Base-by-base conservation (phyloP, 148 eudicot species). In the Chenopodium quinoa region DNA sequence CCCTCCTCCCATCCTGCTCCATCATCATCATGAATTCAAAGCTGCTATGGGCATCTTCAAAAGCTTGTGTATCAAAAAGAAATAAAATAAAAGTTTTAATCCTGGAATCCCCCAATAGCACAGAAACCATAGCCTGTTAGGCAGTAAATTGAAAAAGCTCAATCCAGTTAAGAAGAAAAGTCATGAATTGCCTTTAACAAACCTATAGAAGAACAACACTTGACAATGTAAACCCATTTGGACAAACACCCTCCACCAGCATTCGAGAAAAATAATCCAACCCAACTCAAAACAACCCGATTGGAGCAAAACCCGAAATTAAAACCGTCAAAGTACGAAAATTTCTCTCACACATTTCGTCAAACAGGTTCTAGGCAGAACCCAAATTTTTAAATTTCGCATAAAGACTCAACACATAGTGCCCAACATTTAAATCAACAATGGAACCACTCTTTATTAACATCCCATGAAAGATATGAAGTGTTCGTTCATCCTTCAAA, bases 181-280 rank as follows among this genome's bases (percentile, higher is more conserved):
- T 5, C 95, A 84, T 90, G 97, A 71, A 90, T 79, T 0, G 85
- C 85, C 78, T 85, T 91, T 23, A 22, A 79, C 80, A 82, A 85
- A n/a, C 86, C 83, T 56, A 76, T 83, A 79, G 82, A 64, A 62
- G 93, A 91, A 81, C 95, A 90, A 89, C 88, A 82, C 93, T 91
- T 27, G 97, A 90, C 76, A 94, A 82, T 2, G 95, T 94, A 84
- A 90, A 91, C 72, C 83, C 89, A 84, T 91, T 94, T 2, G 97
- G 98, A 77, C 83, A 82, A 71, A 82, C 83, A 7, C 93, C 89
- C 64, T 88, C 85, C 11, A 37, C 77, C 34, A 83, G 82, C 98
- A 94, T 94, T 65, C 85, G 16, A 7, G 82, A 17, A 70, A 90
- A 94, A 20, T 73, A 71, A 80, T 79, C 88, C 79, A 94, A 66